phyloP scores from a whole-genome alignment of 2,329 filamentous ascomycete species.

The Geosmithia morbida region DNA sequence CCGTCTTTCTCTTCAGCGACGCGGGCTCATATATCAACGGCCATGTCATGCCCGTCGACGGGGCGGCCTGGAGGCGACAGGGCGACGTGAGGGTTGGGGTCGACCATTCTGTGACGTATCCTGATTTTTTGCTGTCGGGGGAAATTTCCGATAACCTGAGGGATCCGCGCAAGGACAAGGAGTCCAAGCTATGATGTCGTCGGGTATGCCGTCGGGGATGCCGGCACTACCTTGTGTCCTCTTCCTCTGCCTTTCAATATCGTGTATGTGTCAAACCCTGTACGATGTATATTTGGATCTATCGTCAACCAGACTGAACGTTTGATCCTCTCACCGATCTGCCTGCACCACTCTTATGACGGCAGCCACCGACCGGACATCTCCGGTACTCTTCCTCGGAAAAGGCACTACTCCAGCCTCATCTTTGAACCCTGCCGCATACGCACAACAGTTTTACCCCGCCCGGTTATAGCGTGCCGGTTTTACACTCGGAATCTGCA shows the following conservation, averaged over 20 bases:
- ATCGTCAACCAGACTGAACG: no score
- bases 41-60: slow-evolving; percentile 62
- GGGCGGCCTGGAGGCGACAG: slow-evolving; percentile 40
- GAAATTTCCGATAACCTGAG: slow-evolving; percentile 18
- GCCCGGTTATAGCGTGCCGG: neutral
- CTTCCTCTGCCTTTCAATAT: no score
- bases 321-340: no score
- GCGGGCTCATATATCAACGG: slow-evolving; percentile 80
- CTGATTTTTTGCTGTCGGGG: slow-evolving; percentile 27
- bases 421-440: neutral
- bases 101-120: slow-evolving; percentile 34
- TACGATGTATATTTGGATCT: no score
- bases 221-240: no score
- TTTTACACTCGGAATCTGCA: no score
- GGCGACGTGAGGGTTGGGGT: slow-evolving; percentile 29
- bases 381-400: neutral
- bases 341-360: slow-evolving; percentile 3
- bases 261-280: no score
- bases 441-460: neutral
- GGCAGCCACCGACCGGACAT: neutral
- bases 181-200: slow-evolving; percentile 22
- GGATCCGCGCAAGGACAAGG: slow-evolving; percentile 17
- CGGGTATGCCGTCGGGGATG: no score
- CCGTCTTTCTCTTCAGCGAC: slow-evolving; percentile 76
- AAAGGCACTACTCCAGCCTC: neutral